A percentile compares a stretch with the other conserved stretches of the same genome.
Evolutionary conservation across 805 yeast species (phyloP).

Genomic region (Yamadazyma scolyti): DNA sequence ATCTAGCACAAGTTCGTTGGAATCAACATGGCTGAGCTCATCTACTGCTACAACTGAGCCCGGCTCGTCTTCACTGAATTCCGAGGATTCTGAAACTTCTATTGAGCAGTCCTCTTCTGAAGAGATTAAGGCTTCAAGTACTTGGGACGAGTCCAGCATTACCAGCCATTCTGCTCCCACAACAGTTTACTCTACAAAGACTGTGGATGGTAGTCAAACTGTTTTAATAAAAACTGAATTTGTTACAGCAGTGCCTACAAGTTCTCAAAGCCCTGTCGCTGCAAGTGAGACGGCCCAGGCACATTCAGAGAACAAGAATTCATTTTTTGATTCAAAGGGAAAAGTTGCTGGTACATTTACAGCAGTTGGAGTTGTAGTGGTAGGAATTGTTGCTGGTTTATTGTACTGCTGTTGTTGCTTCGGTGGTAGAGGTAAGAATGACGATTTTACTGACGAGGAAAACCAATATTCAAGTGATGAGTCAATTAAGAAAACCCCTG

Average conservation of each 20-base stretch:
- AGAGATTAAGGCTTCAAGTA: neutral
- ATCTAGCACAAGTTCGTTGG: conserved; percentile 1
- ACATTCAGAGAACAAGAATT: conserved; percentile 14
- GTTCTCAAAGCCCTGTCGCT: too few species aligned
- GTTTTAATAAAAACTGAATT: conserved; percentile 13
- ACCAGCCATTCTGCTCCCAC: too few species aligned
- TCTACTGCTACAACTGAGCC: neutral
- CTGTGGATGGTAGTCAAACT: conserved; percentile 14
- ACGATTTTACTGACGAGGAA: conserved; percentile 36
- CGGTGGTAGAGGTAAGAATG: conserved; percentile 11
- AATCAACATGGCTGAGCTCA: conserved; percentile 1
- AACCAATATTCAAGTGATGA: conserved; percentile 32
- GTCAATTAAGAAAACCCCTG: conserved; percentile 9
- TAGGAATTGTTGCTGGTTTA: conserved; percentile 41
- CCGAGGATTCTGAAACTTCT: neutral
- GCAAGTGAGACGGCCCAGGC: too few species aligned
- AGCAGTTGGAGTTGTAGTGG: conserved; percentile 65
- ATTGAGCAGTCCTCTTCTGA: neutral
- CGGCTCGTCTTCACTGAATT: too few species aligned
- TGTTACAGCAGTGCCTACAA: conserved; percentile 11
- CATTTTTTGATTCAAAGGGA: conserved; percentile 67
- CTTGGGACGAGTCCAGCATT: neutral
- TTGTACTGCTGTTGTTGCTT: conserved; percentile 33
- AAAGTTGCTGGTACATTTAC: conserved; percentile 85
- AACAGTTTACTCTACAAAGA: conserved; percentile 13